Percentiles rank a stretch among this genome's conserved stretches.
Conservation (phyloP, 371 early-diverging fungal genomes). For the Chytridium lagenaria region DNA sequence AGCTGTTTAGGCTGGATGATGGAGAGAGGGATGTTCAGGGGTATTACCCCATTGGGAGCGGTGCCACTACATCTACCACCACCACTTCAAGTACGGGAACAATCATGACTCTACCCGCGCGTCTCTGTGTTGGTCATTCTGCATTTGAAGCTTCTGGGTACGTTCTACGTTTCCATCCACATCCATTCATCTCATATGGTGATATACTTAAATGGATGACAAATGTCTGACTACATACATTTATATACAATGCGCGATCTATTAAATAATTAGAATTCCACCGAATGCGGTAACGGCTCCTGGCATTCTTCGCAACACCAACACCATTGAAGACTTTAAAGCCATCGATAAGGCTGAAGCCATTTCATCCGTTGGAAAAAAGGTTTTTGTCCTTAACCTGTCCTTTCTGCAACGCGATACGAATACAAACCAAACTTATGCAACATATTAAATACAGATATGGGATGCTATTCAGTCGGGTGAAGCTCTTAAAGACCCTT, state of each 20-base stretch:
- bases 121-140: constrained; percentile 32
- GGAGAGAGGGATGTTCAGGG: constrained; percentile 61
- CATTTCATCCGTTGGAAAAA: constrained; percentile 65
- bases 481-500: constrained; percentile 66
- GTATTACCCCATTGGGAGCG: constrained; percentile 65
- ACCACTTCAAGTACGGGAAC: neutral
- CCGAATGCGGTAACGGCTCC: constrained; percentile 46
- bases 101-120: constrained; percentile 13
- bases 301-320: constrained; percentile 80
- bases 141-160: constrained; percentile 32
- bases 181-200: too few species aligned
- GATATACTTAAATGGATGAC: neutral
- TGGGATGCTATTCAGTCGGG: constrained; percentile 72
- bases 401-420: too few species aligned
- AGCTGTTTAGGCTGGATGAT: constrained; percentile 78
- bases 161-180: neutral
- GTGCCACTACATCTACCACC: constrained; percentile 45
- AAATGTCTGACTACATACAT: neutral
- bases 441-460: too few species aligned
- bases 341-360: constrained; percentile 72
- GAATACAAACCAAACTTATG: too few species aligned
- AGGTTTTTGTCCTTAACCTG: constrained; percentile 51
- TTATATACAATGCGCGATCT: neutral
- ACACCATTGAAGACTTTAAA: constrained; percentile 92
- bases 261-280: constrained; percentile 1